Conservation (phyloP, 305 asterid species). For the Fraxinus sp. region DNA sequence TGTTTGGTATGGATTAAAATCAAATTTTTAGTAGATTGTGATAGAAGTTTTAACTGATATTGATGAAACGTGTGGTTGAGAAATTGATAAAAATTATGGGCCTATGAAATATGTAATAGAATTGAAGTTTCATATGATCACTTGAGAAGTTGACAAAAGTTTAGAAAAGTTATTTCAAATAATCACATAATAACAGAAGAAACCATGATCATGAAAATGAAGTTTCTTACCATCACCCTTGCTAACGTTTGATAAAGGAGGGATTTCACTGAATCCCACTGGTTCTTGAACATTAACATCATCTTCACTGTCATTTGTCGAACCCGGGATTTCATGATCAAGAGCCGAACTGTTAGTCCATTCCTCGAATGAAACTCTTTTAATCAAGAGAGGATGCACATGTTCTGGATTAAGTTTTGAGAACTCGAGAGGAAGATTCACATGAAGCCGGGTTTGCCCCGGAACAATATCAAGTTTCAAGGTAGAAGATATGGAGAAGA, state of each 20-base stretch:
- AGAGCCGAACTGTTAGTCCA: background rate
- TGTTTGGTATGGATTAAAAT: too few species aligned
- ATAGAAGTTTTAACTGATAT: background rate
- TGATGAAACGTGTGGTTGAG: too few species aligned
- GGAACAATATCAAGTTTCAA: constrained; percentile 28
- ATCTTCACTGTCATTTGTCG: background rate
- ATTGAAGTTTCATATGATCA: too few species aligned
- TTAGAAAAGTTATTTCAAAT: too few species aligned
- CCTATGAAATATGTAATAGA: too few species aligned
- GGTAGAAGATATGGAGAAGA: constrained; percentile 32
- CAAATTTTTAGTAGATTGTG: too few species aligned
- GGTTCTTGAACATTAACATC: constrained; percentile 5
- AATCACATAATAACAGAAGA: background rate
- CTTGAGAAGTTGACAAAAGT: too few species aligned
- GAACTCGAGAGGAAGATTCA: constrained; percentile 19
- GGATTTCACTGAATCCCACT: background rate
- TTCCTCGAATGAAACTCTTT: background rate
- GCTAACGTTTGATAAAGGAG: background rate
- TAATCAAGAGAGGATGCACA: background rate
- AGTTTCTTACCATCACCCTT: background rate
- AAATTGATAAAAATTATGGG: too few species aligned
- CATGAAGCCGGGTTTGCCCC: constrained; percentile 18
- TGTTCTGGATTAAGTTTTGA: constrained; percentile 1
- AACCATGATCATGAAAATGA: background rate
- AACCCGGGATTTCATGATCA: background rate